Base-by-base conservation (phyloP, 768 basidiomycete species). In the Leccinum disarticulatum region DNA sequence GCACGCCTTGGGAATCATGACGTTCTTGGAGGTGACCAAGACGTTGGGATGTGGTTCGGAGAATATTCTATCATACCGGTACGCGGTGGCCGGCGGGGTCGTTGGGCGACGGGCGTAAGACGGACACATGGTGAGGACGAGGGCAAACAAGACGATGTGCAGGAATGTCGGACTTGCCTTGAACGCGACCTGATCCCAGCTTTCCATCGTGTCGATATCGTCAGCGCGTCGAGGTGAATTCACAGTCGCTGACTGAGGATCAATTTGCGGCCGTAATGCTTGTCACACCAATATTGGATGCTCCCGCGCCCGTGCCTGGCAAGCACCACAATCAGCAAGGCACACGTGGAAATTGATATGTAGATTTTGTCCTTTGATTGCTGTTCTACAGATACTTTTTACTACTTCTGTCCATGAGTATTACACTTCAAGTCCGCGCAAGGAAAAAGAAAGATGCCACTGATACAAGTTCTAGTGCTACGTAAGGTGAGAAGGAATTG, bases 11-110 rank as follows among this genome's bases (percentile, higher is more conserved):
- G 6, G 87, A 83, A 63, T 90, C 87, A 59, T 86, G 83, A 71
- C 83, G 84, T 61, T 86, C 84, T 67, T 89, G 87, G 17, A 89
- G 70, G 64, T 91, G 88, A 19, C 85, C 86, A 30, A 92, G 77
- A 54, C 80, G 80, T 62, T 88, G 86, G 50, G 83, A 82, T 8
- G 88, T 81, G 27, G 82, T 77, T 60, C 86, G 80, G 51, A 91
- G 77, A 59, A 88, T 84, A 19, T 79, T 74, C 90, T 91, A 63
- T 31, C 38, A 41, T 41, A 17, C 4, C 38, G 38, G 15, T n/a
- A 17, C 1, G 3, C 38, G 17, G 17, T 41, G 38, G 38, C 38
- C 17, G 38, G 17, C 38, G 17, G 38, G 38, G 17, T 49, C 49
- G 25, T 50, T 53, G 31, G 53, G 33, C n/a, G 19, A 10, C 46